A percentile compares a stretch with the other conserved stretches of the same genome.
Evolutionary conservation across 2,329 filamentous ascomycete species (phyloP).

Genomic region (Neonectria neomacrospora): DNA sequence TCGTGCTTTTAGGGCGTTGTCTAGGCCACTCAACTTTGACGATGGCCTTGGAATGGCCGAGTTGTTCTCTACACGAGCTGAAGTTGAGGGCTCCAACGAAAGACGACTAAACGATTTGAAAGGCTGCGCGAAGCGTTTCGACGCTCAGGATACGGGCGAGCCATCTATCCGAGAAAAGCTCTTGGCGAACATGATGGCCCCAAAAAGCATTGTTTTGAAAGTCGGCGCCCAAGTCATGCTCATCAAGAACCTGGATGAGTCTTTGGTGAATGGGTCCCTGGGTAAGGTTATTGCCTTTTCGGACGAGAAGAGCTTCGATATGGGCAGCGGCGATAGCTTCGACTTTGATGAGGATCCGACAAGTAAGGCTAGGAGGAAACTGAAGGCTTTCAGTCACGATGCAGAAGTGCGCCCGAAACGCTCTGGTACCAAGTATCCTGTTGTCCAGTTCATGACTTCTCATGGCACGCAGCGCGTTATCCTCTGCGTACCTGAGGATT

Average conservation of each 20-base stretch:
- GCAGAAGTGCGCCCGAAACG: slow-evolving; percentile 56
- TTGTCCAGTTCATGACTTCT: slow-evolving; percentile 82
- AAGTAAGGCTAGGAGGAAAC: slow-evolving; percentile 65
- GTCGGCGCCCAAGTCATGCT: slow-evolving; percentile 97
- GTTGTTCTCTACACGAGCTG: slow-evolving; percentile 88
- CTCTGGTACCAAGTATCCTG: slow-evolving; percentile 72
- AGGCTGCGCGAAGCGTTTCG: slow-evolving; percentile 74
- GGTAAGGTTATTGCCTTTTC: slow-evolving; percentile 74
- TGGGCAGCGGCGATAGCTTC: slow-evolving; percentile 53
- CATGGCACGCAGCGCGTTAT: slow-evolving; percentile 75
- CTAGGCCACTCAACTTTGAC: slow-evolving; percentile 75
- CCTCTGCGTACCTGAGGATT: slow-evolving; percentile 86
- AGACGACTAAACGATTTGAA: slow-evolving; percentile 77
- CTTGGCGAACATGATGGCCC: slow-evolving; percentile 92
- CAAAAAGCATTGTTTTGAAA: slow-evolving; percentile 82
- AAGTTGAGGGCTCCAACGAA: slow-evolving; percentile 89
- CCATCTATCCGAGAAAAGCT: slow-evolving; percentile 77
- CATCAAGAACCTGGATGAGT: slow-evolving; percentile 98
- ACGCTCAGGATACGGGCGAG: slow-evolving; percentile 83
- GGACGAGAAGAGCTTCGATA: slow-evolving; percentile 53
- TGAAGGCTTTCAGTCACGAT: slow-evolving; percentile 61
- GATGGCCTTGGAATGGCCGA: slow-evolving; percentile 82
- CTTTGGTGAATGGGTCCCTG: slow-evolving; percentile 91
- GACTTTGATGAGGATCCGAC: slow-evolving; percentile 54
- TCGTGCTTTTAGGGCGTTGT: slow-evolving; percentile 77